These are phyloP conservation scores for Boletus eberwhitei DNA, from an alignment of 768 basidiomycete species.

Conservation along the genomic window DNA sequence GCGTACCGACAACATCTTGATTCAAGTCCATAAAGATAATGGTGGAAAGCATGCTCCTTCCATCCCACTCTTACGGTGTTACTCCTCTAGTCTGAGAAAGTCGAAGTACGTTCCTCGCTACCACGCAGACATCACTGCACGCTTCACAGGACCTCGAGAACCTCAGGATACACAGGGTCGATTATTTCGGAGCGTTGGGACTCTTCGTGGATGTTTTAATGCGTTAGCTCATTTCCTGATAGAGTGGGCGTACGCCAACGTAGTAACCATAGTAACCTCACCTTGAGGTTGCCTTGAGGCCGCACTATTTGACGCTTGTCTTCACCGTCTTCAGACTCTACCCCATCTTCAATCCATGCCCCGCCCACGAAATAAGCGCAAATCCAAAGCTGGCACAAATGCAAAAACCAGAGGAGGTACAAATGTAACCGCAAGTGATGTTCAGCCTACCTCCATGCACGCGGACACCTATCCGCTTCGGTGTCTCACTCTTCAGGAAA, in stretches of 20 bases:
- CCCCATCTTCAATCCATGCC: constrained; percentile 1
- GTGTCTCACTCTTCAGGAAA: constrained; percentile 23
- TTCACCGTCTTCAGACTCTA: no score
- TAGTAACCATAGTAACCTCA: no score
- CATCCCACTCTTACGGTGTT: no score
- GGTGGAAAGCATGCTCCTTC: no score
- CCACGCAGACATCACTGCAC: not conserved
- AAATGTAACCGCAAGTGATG: not conserved
- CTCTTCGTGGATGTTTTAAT: not conserved
- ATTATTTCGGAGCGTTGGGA: no score
- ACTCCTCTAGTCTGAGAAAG: not conserved
- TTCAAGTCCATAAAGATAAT: no score
- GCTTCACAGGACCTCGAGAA: not conserved
- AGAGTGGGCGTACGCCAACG: no score
- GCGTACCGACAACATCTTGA: no score
- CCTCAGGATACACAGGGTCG: not conserved
- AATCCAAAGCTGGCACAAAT: not conserved
- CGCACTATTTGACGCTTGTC: not conserved
- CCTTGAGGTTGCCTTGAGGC: no score
- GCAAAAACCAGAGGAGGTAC: not conserved
- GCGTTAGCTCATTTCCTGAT: not conserved
- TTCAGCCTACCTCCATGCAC: not conserved
- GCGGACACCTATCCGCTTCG: not conserved
- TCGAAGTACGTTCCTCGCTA: not conserved
- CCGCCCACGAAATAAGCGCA: constrained; percentile 5